Percentiles rank a stretch among this genome's conserved stretches.
Evolutionary conservation across 345 rosid genomes (phyloP).

Genomic region (Salix udensis): DNA sequence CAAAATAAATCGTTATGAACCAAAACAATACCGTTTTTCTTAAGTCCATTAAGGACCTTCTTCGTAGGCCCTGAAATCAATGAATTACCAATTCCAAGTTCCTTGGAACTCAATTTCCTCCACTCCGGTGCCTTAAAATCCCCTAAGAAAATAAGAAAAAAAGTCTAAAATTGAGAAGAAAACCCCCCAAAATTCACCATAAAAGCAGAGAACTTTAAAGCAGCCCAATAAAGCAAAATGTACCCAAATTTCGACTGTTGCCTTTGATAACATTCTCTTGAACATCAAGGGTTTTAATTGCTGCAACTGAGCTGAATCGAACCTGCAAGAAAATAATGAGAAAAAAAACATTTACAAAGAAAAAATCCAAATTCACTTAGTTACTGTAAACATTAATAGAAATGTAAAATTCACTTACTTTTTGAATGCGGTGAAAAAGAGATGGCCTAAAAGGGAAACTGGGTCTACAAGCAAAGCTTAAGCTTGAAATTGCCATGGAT

Average conservation of each 20-base stretch:
- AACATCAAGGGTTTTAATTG: conserved; percentile 42
- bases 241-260: conserved; percentile 14
- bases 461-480: conserved; percentile 43
- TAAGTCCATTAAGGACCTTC: conserved; percentile 54
- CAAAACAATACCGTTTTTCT: conserved; percentile 35
- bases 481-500: conserved; percentile 50
- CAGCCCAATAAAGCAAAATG: conserved; percentile 5
- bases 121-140: conserved; percentile 16
- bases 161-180: background rate
- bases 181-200: background rate
- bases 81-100: conserved; percentile 54
- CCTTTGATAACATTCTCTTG: conserved; percentile 32
- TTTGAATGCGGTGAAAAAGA: conserved; percentile 36
- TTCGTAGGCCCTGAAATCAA: conserved; percentile 57
- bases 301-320: conserved; percentile 39
- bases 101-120: conserved; percentile 52
- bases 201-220: background rate
- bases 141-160: background rate
- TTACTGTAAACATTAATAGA: background rate
- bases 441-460: conserved; percentile 40
- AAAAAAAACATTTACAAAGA: background rate
- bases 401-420: conserved; percentile 25
- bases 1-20: background rate
- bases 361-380: background rate
- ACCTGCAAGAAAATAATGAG: conserved; percentile 26